These are phyloP conservation scores for Sclerotinia trifoliorum DNA, from an alignment of 2,329 filamentous ascomycete genomes.

Conservation along the genomic window DNA sequence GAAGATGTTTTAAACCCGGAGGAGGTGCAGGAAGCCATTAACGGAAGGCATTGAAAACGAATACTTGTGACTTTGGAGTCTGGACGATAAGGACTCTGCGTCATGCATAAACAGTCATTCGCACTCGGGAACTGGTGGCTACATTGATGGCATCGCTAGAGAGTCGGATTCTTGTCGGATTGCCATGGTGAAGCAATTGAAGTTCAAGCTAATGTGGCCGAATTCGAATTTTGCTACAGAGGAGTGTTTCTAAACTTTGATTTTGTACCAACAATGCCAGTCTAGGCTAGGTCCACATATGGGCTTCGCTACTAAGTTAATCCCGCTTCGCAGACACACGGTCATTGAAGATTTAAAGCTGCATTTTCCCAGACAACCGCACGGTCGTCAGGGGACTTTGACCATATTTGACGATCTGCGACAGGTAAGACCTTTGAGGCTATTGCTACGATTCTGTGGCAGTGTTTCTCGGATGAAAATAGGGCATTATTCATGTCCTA, in stretches of 20 bases:
- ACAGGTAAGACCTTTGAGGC: conserved; percentile 1
- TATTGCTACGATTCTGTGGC: conserved; percentile 9
- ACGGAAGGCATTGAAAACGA: conserved; percentile 1
- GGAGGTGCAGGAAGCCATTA: neutral
- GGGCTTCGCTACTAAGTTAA: conserved; percentile 1
- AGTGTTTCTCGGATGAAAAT: neutral
- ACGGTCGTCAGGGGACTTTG: conserved; percentile 11
- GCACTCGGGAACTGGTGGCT: neutral
- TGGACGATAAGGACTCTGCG: neutral
- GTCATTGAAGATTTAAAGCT: conserved; percentile 9
- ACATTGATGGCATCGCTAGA: conserved; percentile 9
- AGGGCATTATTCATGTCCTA: conserved; percentile 1
- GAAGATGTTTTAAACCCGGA: neutral
- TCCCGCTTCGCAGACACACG: neutral
- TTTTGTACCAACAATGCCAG: conserved; percentile 1
- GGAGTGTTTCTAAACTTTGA: conserved; percentile 11
- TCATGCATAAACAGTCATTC: neutral
- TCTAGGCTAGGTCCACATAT: conserved; percentile 9
- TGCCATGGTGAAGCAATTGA: conserved; percentile 4
- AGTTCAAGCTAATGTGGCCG: conserved; percentile 10
- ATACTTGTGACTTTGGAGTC: neutral
- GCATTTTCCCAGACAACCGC: conserved; percentile 13
- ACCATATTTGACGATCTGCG: conserved; percentile 7
- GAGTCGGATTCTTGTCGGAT: neutral
- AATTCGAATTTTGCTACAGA: conserved; percentile 10